Evolutionary conservation across 441 rosid genomes (phyloP).

Genomic region (Adansonia rubrostipa): DNA sequence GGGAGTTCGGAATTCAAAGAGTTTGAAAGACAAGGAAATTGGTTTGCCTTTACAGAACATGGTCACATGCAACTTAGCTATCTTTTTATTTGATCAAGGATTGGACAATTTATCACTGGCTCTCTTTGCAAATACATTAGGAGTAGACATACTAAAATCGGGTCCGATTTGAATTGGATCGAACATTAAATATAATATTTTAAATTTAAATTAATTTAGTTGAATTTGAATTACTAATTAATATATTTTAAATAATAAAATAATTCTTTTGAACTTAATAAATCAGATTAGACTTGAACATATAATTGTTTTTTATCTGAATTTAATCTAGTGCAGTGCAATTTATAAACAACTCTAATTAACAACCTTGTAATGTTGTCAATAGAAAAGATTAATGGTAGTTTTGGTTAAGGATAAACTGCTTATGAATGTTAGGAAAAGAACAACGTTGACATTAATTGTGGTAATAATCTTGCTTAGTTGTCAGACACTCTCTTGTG

Average conservation of each 20-base stretch:
- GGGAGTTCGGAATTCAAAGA: constrained; percentile 9
- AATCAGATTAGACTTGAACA: neutral
- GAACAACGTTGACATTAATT: too few relatives aligned
- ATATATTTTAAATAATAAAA: too few relatives aligned
- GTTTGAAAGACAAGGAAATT: neutral
- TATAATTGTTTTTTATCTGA: too few relatives aligned
- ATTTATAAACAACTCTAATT: too few relatives aligned
- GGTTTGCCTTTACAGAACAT: constrained; percentile 15
- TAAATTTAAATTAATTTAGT: too few relatives aligned
- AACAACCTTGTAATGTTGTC: neutral
- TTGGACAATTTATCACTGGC: neutral
- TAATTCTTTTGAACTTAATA: too few relatives aligned
- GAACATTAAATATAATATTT: too few relatives aligned
- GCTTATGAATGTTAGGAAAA: neutral
- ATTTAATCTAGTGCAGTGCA: too few relatives aligned
- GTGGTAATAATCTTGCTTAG: neutral
- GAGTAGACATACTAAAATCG: too few relatives aligned
- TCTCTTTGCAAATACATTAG: neutral
- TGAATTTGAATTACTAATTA: too few relatives aligned
- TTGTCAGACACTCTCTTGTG: neutral
- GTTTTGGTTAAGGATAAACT: neutral
- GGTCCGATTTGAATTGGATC: too few relatives aligned
- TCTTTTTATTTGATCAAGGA: neutral
- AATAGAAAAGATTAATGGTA: neutral
- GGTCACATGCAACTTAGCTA: constrained; percentile 10